These are phyloP conservation scores for Penicillium griseofulvum DNA, from an alignment of 2,329 filamentous ascomycete genomes.

Conservation along the genomic window DNA sequence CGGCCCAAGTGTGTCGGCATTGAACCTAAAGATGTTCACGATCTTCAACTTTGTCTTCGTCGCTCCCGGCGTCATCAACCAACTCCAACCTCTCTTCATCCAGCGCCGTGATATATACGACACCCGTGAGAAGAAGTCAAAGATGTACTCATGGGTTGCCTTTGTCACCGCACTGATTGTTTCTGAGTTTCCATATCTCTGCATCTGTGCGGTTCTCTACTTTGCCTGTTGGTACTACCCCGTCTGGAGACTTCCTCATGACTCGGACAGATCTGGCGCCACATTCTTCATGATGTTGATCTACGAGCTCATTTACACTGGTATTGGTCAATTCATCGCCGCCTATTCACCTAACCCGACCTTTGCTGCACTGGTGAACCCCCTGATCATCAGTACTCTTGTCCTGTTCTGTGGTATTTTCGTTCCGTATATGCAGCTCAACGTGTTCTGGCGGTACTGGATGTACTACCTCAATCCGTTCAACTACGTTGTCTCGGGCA, in stretches of 20 bases:
- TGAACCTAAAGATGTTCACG: conserved; percentile 11
- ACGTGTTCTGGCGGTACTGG: conserved; percentile 69
- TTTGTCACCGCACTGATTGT: conserved; percentile 8
- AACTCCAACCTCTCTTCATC: conserved; percentile 9
- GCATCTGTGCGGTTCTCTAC: conserved; percentile 9
- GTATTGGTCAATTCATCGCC: conserved; percentile 75
- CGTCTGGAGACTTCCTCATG: conserved; percentile 62
- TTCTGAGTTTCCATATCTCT: conserved; percentile 10
- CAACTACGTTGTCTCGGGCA: conserved; percentile 59
- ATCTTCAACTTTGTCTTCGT: conserved; percentile 12
- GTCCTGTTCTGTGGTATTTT: conserved; percentile 70
- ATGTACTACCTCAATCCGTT: conserved; percentile 60
- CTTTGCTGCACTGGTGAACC: conserved; percentile 71
- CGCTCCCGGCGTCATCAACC: conserved; percentile 10
- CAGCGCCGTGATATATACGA: conserved; percentile 10
- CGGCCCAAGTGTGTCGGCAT: background rate
- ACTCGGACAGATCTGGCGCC: conserved; percentile 44
- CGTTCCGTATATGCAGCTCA: conserved; percentile 60
- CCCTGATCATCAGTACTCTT: conserved; percentile 72
- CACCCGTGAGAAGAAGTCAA: conserved; percentile 9
- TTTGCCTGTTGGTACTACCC: conserved; percentile 47
- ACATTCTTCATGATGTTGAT: conserved; percentile 71
- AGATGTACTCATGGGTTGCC: conserved; percentile 10
- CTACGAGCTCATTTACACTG: conserved; percentile 69
- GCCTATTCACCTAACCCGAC: conserved; percentile 66